A percentile compares a stretch with the other conserved stretches of the same genome.
Conservation (phyloP, 371 early-diverging fungal genomes). For the Mucor plumbeus region DNA sequence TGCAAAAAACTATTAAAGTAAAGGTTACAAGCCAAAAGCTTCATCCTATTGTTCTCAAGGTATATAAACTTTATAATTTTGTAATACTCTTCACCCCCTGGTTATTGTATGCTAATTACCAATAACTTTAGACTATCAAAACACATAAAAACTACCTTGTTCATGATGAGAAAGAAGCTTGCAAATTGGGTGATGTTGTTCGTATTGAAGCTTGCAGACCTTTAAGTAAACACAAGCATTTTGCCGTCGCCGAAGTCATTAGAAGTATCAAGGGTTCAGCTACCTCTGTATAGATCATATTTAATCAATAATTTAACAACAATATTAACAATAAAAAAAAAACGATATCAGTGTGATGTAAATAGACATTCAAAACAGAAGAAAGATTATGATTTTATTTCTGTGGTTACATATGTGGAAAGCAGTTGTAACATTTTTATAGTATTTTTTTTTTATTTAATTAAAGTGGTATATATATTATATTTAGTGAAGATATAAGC, state of each 20-base stretch:
- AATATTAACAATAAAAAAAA: background rate
- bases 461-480: background rate
- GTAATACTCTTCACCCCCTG: background rate
- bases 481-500: too few species aligned
- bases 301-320: background rate
- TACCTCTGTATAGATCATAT: background rate
- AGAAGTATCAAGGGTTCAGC: conserved; percentile 38
- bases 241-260: conserved; percentile 87
- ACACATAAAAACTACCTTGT: conserved; percentile 86
- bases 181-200: conserved; percentile 90
- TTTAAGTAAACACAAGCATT: conserved; percentile 87
- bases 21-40: conserved; percentile 76
- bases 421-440: background rate
- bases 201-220: conserved; percentile 92
- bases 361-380: background rate
- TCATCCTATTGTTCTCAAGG: conserved; percentile 90
- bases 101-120: background rate
- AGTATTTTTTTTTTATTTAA: background rate
- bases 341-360: conserved; percentile 1
- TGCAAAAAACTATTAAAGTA: conserved; percentile 93
- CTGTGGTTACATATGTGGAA: background rate
- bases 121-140: conserved; percentile 55
- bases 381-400: background rate
- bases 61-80: conserved; percentile 31
- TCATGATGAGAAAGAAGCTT: conserved; percentile 86